Percentiles rank a stretch among this genome's conserved stretches.
phyloP scores from a whole-genome alignment of 495 filamentous ascomycete species.

The Parathielavia hyrcaniae region DNA sequence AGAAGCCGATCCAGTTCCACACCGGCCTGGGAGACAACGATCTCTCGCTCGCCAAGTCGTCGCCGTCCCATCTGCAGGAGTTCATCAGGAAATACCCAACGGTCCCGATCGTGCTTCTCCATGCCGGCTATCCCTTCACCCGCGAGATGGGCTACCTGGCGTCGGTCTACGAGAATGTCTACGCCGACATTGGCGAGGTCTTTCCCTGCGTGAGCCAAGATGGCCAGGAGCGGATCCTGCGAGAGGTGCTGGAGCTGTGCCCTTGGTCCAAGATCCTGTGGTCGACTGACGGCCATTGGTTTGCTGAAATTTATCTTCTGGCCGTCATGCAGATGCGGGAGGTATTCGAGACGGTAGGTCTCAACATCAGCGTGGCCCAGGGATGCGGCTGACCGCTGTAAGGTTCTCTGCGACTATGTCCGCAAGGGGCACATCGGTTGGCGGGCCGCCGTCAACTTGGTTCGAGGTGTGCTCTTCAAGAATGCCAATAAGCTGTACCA shows the following conservation, averaged over 20 bases:
- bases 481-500: slow-evolving; percentile 65
- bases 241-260: slow-evolving; percentile 68
- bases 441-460: slow-evolving; percentile 51
- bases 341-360: slow-evolving; percentile 55
- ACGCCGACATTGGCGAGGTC: slow-evolving; percentile 79
- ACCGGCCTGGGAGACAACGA: slow-evolving; percentile 84
- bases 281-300: slow-evolving; percentile 79
- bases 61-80: slow-evolving; percentile 69
- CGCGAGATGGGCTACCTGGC: slow-evolving; percentile 78
- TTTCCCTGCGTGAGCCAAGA: slow-evolving; percentile 77
- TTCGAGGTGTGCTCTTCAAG: slow-evolving; percentile 58
- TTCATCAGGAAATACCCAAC: slow-evolving; percentile 63
- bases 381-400: slow-evolving; percentile 21
- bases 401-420: slow-evolving; percentile 60
- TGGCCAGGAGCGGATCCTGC: slow-evolving; percentile 67
- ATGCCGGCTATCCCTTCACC: slow-evolving; percentile 80
- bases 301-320: slow-evolving; percentile 76
- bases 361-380: neutral
- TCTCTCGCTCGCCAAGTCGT: slow-evolving; percentile 61
- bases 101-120: slow-evolving; percentile 72
- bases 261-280: slow-evolving; percentile 74
- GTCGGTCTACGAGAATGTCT: slow-evolving; percentile 72
- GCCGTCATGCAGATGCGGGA: slow-evolving; percentile 74
- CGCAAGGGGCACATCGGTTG: slow-evolving; percentile 50
- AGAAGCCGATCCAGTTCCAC: slow-evolving; percentile 81